These are phyloP conservation scores for Suillus tomentosus DNA, from an alignment of 768 basidiomycete genomes.

Conservation along the genomic window DNA sequence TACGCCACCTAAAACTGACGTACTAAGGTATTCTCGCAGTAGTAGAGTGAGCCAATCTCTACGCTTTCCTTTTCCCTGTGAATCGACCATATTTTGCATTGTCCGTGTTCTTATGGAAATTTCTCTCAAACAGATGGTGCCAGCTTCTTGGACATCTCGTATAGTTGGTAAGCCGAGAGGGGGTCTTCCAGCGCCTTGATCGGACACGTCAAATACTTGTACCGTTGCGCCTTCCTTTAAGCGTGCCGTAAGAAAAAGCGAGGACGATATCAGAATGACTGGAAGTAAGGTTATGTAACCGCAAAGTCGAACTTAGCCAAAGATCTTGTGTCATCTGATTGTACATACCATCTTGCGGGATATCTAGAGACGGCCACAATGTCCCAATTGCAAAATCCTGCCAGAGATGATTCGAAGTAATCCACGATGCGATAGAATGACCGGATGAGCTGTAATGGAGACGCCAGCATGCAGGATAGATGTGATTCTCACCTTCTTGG, in stretches of 20 bases:
- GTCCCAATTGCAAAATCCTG: slow-evolving; percentile 69
- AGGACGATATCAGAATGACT: slow-evolving; percentile 60
- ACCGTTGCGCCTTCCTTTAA: slow-evolving; percentile 51
- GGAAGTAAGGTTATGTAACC: slow-evolving; percentile 14
- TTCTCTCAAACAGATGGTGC: slow-evolving; percentile 55
- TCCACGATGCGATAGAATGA: slow-evolving; percentile 15
- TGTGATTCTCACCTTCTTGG: slow-evolving; percentile 37
- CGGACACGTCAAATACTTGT: slow-evolving; percentile 51
- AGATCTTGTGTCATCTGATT: slow-evolving; percentile 9
- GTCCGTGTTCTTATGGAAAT: slow-evolving; percentile 25
- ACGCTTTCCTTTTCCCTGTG: slow-evolving; percentile 35
- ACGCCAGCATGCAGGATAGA: slow-evolving; percentile 16
- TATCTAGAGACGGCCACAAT: slow-evolving; percentile 73
- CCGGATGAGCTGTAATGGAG: slow-evolving; percentile 10
- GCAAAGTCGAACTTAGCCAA: slow-evolving; percentile 20
- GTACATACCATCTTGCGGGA: slow-evolving; percentile 58
- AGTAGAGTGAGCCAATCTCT: slow-evolving; percentile 70
- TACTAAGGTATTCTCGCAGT: slow-evolving; percentile 70
- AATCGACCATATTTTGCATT: slow-evolving; percentile 24
- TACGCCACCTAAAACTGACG: slow-evolving; percentile 20
- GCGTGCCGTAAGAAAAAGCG: slow-evolving; percentile 62
- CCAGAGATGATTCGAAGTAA: slow-evolving; percentile 19
- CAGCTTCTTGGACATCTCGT: slow-evolving; percentile 51
- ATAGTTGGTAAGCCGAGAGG: slow-evolving; percentile 53
- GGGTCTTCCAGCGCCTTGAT: slow-evolving; percentile 35